Base-by-base conservation (phyloP, 2,329 filamentous ascomycete species). In the Sarocladium oryzae region DNA sequence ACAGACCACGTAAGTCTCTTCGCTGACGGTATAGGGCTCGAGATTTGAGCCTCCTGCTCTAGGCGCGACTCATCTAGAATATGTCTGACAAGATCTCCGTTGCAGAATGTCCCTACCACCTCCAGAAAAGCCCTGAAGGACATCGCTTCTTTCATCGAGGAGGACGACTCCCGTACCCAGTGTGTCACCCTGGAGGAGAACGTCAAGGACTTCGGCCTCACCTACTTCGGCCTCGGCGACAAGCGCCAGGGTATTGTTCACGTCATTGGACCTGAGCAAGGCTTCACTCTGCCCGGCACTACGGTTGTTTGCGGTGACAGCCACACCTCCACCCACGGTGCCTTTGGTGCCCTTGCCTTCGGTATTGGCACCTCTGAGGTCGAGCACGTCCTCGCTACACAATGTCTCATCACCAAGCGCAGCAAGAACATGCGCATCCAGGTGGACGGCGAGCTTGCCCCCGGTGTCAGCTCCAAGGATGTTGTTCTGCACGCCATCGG, bases 391-490 rank as follows among this genome's bases (percentile, higher is more conserved):
- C 81, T 99, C 52, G 93, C 93, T 50, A 97, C 93, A 13, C 93
- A 97, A 71, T 96, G 90, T 54, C 76, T 99, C 58, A 90, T 96
- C 68, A 95, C 91, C 56, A 89, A 89, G 74, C 81, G 90, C 65
- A 96, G 89, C 73, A 97, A 96, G 77, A 97, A 99, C 77, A 97
- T 99, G 92, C 86, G 89, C 64, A 86, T 99, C 62, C 88, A 96
- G 71, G 88, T 97, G 55, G 89, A 97, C 58, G 93, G 93, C 51
- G 84, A 92, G 68, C 81, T 97, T 52, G 81, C 86, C 30, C 86
- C 91, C 3, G 93, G 93, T 56, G 93, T 97, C 53, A 95, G 87
- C 72, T 95, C 89, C 67, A 99, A 99, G 74, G 93, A 99, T 63
- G 85, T 97, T 55, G 82, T 97, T 58, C 84, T 97, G 52, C 83